Evolutionary conservation across 1,139 yeast species (phyloP).

Genomic region (Sugiyamaella neomexicana): DNA sequence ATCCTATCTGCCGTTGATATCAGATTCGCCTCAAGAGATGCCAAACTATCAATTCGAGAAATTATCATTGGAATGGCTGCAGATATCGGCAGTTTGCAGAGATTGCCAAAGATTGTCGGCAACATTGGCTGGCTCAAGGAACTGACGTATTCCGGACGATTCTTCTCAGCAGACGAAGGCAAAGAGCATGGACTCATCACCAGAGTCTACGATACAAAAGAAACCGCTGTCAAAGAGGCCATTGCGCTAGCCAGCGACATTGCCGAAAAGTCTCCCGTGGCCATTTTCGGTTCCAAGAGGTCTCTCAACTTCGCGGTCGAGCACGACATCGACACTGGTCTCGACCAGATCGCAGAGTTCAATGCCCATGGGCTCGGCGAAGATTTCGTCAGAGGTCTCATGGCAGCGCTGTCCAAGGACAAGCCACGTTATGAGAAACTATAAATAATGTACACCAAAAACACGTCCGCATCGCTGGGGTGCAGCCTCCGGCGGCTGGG

Average conservation of each 20-base stretch:
- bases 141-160: constrained; percentile 62
- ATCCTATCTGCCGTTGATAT: constrained; percentile 60
- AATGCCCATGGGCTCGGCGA: constrained; percentile 50
- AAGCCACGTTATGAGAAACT: constrained; percentile 38
- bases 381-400: constrained; percentile 38
- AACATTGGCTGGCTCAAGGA: constrained; percentile 63
- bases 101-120: constrained; percentile 57
- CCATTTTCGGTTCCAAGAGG: constrained; percentile 65
- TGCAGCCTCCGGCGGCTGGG: too few relatives aligned
- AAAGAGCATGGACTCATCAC: constrained; percentile 56
- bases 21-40: constrained; percentile 57
- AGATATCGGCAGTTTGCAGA: constrained; percentile 75
- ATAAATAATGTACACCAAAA: constrained; percentile 16
- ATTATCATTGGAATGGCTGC: constrained; percentile 75
- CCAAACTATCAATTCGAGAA: constrained; percentile 63
- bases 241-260: constrained; percentile 53
- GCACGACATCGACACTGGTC: constrained; percentile 50
- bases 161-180: constrained; percentile 60
- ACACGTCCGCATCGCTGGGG: too few relatives aligned
- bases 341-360: constrained; percentile 53
- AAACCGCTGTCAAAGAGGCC: constrained; percentile 54
- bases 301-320: constrained; percentile 55
- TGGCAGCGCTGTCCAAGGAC: constrained; percentile 35
- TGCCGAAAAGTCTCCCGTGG: constrained; percentile 54
- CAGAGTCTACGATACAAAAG: constrained; percentile 48